Percentiles rank a stretch among this genome's conserved stretches.
Evolutionary conservation across 2,329 filamentous ascomycete species (phyloP).

Genomic region (Phyllosticta paracitricarpa): DNA sequence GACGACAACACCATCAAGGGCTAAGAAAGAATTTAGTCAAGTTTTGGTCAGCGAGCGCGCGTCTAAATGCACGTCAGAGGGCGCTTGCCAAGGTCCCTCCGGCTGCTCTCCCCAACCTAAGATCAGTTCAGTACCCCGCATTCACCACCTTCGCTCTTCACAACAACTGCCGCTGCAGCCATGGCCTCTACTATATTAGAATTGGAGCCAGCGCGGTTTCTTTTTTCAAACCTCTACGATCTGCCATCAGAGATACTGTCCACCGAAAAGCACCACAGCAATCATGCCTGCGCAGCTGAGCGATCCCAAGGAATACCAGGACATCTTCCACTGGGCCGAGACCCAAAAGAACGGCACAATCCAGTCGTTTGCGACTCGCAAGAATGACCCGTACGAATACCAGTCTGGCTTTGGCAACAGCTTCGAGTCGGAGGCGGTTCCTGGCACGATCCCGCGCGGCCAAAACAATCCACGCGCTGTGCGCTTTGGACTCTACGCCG

Average conservation of each 20-base stretch:
- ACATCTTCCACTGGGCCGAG: conserved; percentile 43
- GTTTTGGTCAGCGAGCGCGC: neutral
- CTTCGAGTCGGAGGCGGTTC: conserved; percentile 38
- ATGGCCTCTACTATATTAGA: neutral
- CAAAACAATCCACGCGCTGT: conserved; percentile 32
- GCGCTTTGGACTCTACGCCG: conserved; percentile 27
- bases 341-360: conserved; percentile 48
- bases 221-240: neutral
- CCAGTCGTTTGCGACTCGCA: conserved; percentile 44
- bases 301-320: conserved; percentile 28
- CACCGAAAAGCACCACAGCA: neutral
- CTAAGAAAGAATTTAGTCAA: neutral
- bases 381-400: conserved; percentile 48
- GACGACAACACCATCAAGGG: neutral
- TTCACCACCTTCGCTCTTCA: neutral
- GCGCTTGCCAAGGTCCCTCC: neutral
- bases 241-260: too few species aligned
- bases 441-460: conserved; percentile 36
- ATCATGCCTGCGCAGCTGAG: conserved; percentile 14
- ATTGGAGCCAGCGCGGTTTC: neutral
- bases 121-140: neutral
- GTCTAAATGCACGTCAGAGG: neutral
- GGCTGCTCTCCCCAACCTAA: neutral
- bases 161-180: conserved; percentile 5
- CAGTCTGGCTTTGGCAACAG: conserved; percentile 48